Conservation (phyloP, 2,329 filamentous ascomycete genomes). For the Pseudogymnoascus sp. region DNA sequence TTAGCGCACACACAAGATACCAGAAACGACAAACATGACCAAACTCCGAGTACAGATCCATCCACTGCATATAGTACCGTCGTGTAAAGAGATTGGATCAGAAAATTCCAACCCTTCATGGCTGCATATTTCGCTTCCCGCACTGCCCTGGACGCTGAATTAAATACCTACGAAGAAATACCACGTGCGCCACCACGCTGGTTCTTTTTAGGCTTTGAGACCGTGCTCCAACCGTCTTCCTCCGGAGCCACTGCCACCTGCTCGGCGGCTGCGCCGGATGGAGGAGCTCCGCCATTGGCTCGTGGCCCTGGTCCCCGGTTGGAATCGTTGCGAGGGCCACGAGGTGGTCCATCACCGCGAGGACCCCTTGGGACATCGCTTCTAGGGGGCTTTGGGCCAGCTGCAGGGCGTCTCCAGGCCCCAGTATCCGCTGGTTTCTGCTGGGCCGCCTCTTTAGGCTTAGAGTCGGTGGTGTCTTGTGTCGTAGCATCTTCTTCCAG, state of each 20-base stretch:
- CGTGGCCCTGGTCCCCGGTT: constrained; percentile 28
- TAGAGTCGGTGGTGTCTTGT: constrained; percentile 35
- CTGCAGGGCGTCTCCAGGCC: constrained; percentile 50
- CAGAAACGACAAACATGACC: constrained; percentile 9
- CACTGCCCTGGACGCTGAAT: constrained; percentile 4
- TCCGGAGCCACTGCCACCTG: constrained; percentile 35
- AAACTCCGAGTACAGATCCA: constrained; percentile 9
- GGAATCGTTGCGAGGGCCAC: constrained; percentile 36
- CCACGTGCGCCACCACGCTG: constrained; percentile 29
- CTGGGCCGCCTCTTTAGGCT: constrained; percentile 38
- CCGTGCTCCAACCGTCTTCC: constrained; percentile 59
- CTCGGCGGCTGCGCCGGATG: constrained; percentile 32
- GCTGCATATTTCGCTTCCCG: constrained; percentile 2
- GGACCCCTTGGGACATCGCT: constrained; percentile 31
- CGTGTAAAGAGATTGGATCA: constrained; percentile 7
- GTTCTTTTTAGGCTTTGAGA: constrained; percentile 33
- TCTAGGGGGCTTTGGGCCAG: constrained; percentile 30
- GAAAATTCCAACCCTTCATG: constrained; percentile 9
- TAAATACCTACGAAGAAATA: constrained; percentile 26
- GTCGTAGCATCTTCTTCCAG: constrained; percentile 30
- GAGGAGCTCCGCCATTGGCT: constrained; percentile 37
- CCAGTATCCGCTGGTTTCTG: constrained; percentile 49
- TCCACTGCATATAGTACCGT: constrained; percentile 10
- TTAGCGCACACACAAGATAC: constrained; percentile 3
- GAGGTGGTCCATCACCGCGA: constrained; percentile 31